A percentile compares a stretch with the other conserved stretches of the same genome.
These are phyloP conservation scores for Stereum hirsutum DNA, from an alignment of 1,284 basidiomycete species.

Conservation along the genomic window DNA sequence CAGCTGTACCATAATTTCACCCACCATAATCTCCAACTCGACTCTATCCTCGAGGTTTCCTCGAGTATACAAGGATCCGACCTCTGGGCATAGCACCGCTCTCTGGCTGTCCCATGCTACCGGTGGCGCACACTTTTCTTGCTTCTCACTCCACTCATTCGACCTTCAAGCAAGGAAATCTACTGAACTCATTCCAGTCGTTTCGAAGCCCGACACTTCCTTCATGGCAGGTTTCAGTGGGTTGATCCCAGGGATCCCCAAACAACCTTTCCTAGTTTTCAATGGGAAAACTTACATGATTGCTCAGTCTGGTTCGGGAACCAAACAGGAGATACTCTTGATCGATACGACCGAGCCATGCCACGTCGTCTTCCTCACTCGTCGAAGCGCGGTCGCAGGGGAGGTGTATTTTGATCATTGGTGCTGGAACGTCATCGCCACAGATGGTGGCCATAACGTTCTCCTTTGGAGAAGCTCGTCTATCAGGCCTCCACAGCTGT, in stretches of 20 bases:
- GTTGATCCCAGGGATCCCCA: too few species aligned
- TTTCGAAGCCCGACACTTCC: too few species aligned
- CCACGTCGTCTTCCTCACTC: conserved; percentile 23
- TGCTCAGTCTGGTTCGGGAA: conserved; percentile 42
- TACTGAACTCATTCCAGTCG: too few species aligned
- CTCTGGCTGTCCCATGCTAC: conserved; percentile 47
- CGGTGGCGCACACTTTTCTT: conserved; percentile 55
- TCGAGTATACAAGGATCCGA: conserved; percentile 24
- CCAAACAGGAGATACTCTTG: conserved; percentile 36
- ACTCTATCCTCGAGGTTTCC: conserved; percentile 50
- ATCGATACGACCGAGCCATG: conserved; percentile 22
- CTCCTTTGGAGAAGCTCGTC: conserved; percentile 44
- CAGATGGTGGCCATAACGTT: conserved; percentile 35
- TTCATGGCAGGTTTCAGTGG: too few species aligned
- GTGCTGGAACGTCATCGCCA: conserved; percentile 46
- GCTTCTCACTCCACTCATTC: conserved; percentile 38
- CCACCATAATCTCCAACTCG: conserved; percentile 28
- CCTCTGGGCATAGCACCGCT: conserved; percentile 20
- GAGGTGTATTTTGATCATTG: conserved; percentile 24
- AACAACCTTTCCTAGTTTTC: conserved; percentile 32
- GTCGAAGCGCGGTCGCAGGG: conserved; percentile 31
- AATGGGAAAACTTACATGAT: conserved; percentile 24
- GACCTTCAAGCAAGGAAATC: conserved; percentile 17
- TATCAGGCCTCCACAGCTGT: conserved; percentile 37
- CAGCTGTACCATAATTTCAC: conserved; percentile 10